These are phyloP conservation scores for Lachnellula subtilissima DNA, from an alignment of 2,329 filamentous ascomycete species.

Conservation along the genomic window DNA sequence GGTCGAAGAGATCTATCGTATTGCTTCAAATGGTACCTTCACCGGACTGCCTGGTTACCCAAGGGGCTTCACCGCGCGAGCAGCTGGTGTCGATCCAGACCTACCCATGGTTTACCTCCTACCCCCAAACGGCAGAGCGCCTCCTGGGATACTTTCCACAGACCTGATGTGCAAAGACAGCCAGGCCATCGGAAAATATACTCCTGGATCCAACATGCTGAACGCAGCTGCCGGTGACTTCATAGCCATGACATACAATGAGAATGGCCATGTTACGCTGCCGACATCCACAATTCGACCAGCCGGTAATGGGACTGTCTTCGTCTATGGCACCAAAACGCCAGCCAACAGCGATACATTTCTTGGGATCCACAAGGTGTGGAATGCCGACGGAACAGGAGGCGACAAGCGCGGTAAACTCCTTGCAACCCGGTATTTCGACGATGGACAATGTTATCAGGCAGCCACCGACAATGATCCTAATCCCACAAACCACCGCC, in stretches of 20 bases:
- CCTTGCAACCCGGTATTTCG: slow-evolving; percentile 73
- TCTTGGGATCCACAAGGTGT: slow-evolving; percentile 64
- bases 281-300: slow-evolving; percentile 55
- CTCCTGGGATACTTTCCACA: slow-evolving; percentile 42
- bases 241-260: slow-evolving; percentile 63
- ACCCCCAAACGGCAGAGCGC: slow-evolving; percentile 45
- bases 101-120: slow-evolving; percentile 57
- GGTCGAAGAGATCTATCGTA: slow-evolving; percentile 70
- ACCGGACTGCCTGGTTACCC: slow-evolving; percentile 66
- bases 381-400: slow-evolving; percentile 76
- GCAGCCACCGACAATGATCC: slow-evolving; percentile 45
- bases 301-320: slow-evolving; percentile 64
- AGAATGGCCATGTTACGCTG: slow-evolving; percentile 72
- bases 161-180: slow-evolving; percentile 59
- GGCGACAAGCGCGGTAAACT: slow-evolving; percentile 75
- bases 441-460: slow-evolving; percentile 89
- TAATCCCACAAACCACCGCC: not conserved
- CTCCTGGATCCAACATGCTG: slow-evolving; percentile 16
- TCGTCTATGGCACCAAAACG: slow-evolving; percentile 65
- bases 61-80: slow-evolving; percentile 63
- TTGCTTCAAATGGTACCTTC: slow-evolving; percentile 70
- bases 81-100: slow-evolving; percentile 55
- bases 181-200: slow-evolving; percentile 48
- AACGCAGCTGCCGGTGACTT: slow-evolving; percentile 54
- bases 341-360: slow-evolving; percentile 50